phyloP scores from a whole-genome alignment of 345 rosid genomes.

The Combretum micranthum region DNA sequence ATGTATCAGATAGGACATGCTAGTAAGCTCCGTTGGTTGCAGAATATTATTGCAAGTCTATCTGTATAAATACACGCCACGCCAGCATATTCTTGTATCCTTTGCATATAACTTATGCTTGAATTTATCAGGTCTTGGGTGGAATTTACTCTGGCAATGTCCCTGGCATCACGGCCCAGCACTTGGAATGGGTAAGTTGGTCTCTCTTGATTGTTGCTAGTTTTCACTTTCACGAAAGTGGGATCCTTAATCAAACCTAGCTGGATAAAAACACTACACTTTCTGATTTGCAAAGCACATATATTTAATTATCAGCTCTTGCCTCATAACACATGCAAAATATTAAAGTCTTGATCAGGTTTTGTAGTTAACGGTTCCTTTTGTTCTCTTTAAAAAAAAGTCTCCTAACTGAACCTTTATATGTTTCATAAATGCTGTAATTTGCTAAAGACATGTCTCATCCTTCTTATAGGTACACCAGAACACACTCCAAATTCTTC shows the following conservation, averaged over 20 bases:
- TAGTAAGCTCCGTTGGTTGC: too few relatives aligned
- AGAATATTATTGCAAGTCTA: too few relatives aligned
- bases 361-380: background rate
- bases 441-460: slow-evolving; percentile 8
- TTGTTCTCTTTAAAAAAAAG: background rate
- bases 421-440: background rate
- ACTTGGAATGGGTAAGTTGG: slow-evolving; percentile 77
- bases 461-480: slow-evolving; percentile 61
- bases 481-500: slow-evolving; percentile 73
- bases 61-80: too few relatives aligned
- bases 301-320: background rate
- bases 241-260: too few relatives aligned
- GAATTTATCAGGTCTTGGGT: slow-evolving; percentile 65
- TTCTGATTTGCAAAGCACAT: background rate
- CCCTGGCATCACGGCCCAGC: slow-evolving; percentile 88
- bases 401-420: background rate
- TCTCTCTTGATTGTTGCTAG: background rate
- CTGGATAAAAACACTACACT: background rate
- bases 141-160: slow-evolving; percentile 74
- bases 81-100: too few relatives aligned
- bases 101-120: background rate
- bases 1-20: too few relatives aligned
- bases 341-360: background rate
- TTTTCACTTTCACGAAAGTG: background rate
- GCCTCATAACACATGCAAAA: background rate